These are phyloP conservation scores for Phytopythium helicoides DNA, from an alignment of 352 stramenopile species.

Conservation along the genomic window DNA sequence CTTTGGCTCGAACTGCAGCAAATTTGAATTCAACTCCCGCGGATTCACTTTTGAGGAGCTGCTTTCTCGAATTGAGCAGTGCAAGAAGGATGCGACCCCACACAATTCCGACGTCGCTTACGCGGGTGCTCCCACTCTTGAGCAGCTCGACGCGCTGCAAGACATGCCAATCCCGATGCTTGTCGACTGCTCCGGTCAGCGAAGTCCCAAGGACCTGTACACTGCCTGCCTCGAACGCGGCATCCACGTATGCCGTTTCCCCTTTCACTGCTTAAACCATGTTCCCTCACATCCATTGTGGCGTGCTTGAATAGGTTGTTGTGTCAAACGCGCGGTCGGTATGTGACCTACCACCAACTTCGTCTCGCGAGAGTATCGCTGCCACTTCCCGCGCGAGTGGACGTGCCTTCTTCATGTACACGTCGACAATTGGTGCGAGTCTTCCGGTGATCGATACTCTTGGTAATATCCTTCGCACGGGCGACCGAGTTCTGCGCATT, in stretches of 20 bases:
- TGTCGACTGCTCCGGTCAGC: conserved; percentile 68
- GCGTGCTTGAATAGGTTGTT: conserved; percentile 27
- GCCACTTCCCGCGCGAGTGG: conserved; percentile 31
- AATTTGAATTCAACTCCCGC: conserved; percentile 53
- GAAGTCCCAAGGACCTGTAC: conserved; percentile 52
- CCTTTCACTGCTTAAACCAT: not conserved
- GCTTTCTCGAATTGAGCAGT: conserved; percentile 32
- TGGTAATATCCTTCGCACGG: conserved; percentile 69
- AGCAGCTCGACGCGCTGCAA: conserved; percentile 55
- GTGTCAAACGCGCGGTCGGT: conserved; percentile 67
- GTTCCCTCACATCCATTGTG: not conserved
- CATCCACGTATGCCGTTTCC: conserved; percentile 35
- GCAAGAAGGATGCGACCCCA: conserved; percentile 23
- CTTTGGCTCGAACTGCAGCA: conserved; percentile 60
- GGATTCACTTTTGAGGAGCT: conserved; percentile 56
- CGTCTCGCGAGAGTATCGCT: conserved; percentile 57
- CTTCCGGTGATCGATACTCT: conserved; percentile 74
- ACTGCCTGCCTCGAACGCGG: conserved; percentile 57
- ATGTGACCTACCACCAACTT: conserved; percentile 42
- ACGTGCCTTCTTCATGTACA: conserved; percentile 79
- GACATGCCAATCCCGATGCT: conserved; percentile 72
- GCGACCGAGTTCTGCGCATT: conserved; percentile 60
- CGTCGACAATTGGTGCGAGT: conserved; percentile 69
- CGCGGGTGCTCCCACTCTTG: conserved; percentile 35
- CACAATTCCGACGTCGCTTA: conserved; percentile 30